phyloP scores from a whole-genome alignment of 306 rosid genomes.

The Senna tora region DNA sequence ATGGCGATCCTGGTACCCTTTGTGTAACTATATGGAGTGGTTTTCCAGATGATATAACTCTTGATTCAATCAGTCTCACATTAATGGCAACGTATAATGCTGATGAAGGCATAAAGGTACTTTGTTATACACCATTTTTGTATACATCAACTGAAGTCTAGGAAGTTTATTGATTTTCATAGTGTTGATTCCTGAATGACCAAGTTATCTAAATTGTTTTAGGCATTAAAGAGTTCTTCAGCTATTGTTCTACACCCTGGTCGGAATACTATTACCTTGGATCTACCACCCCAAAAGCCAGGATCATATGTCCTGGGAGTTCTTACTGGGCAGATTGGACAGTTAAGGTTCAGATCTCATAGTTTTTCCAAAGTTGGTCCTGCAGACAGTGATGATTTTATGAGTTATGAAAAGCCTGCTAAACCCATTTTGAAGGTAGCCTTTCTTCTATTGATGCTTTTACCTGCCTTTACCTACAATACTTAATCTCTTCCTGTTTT shows the following conservation, averaged over 20 bases:
- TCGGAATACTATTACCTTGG: slow-evolving; percentile 84
- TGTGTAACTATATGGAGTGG: slow-evolving; percentile 95
- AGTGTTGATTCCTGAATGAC: slow-evolving; percentile 30
- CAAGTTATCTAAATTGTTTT: slow-evolving; percentile 42
- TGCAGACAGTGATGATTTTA: slow-evolving; percentile 87
- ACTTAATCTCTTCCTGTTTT: slow-evolving; percentile 26
- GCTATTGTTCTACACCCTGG: slow-evolving; percentile 86
- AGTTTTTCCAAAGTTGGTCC: slow-evolving; percentile 96
- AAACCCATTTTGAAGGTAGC: slow-evolving; percentile 91
- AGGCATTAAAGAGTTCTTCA: slow-evolving; percentile 82
- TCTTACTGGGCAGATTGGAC: slow-evolving; percentile 95
- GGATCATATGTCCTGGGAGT: slow-evolving; percentile 98
- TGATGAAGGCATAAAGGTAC: slow-evolving; percentile 97
- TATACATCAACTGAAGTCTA: slow-evolving; percentile 32
- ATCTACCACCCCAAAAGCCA: slow-evolving; percentile 93
- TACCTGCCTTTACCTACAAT: background rate
- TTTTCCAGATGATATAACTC: slow-evolving; percentile 95
- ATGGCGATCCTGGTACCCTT: slow-evolving; percentile 88
- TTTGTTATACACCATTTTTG: slow-evolving; percentile 22
- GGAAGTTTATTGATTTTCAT: slow-evolving; percentile 24
- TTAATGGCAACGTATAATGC: slow-evolving; percentile 78
- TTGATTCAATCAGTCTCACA: slow-evolving; percentile 88
- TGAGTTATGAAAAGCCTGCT: slow-evolving; percentile 97
- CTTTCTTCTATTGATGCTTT: slow-evolving; percentile 27
- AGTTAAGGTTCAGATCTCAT: slow-evolving; percentile 88